phyloP scores from a whole-genome alignment of 495 filamentous ascomycete genomes.

The Aspergillus saccharolyticus region DNA sequence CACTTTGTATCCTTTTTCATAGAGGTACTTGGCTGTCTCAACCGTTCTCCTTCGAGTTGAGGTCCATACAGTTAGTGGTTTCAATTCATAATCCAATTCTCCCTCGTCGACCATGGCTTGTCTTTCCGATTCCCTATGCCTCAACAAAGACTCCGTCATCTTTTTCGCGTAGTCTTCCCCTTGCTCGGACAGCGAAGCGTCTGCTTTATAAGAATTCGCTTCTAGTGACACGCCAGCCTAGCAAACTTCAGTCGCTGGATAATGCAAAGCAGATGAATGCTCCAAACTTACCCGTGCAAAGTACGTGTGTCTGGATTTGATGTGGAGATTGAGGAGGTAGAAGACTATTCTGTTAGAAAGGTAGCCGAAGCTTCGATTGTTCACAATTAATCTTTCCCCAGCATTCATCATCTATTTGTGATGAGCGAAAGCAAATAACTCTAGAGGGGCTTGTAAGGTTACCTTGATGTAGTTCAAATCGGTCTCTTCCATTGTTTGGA shows the following conservation, averaged over 20 bases:
- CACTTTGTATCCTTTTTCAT: conserved; percentile 73
- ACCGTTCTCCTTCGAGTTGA: conserved; percentile 85
- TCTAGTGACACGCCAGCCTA: conserved; percentile 62
- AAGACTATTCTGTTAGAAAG: conserved; percentile 95
- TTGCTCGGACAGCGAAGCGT: conserved; percentile 75
- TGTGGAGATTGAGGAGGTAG: conserved; percentile 95
- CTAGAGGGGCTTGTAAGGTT: background rate
- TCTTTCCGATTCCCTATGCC: conserved; percentile 77
- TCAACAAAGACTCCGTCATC: conserved; percentile 76
- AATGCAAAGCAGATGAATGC: background rate
- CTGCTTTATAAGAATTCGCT: conserved; percentile 84
- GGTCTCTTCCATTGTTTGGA: conserved; percentile 91
- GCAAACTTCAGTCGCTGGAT: conserved; percentile 6
- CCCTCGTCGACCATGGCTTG: conserved; percentile 62
- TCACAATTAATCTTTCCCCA: conserved; percentile 84
- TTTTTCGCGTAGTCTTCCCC: conserved; percentile 81
- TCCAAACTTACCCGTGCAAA: conserved; percentile 68
- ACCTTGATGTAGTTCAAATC: conserved; percentile 94
- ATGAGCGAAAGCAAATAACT: conserved; percentile 10
- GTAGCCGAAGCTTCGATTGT: conserved; percentile 94
- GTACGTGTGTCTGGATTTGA: conserved; percentile 88
- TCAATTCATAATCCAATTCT: conserved; percentile 61
- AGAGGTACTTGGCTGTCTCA: conserved; percentile 80
- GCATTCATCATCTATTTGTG: conserved; percentile 85
- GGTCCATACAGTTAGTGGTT: conserved; percentile 87